Evolutionary conservation across 2,329 filamentous ascomycete species (phyloP).

Genomic region (Byssoonygena ceratinophila): DNA sequence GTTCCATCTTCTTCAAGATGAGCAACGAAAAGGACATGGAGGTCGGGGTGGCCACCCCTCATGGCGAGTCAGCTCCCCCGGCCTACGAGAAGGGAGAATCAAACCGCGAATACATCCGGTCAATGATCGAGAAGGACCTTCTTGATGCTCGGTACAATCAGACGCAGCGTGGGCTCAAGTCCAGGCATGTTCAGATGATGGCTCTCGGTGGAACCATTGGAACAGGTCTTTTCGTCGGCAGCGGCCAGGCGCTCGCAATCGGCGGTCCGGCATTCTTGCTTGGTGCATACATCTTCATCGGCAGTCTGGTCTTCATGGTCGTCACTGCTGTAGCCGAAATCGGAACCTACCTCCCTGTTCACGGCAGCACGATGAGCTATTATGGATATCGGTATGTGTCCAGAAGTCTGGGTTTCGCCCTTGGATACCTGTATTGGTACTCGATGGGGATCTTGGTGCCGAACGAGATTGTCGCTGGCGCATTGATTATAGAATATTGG

Average conservation of each 20-base stretch:
- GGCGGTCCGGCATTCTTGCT: constrained; percentile 45
- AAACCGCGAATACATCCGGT: constrained; percentile 22
- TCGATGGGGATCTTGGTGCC: constrained; percentile 39
- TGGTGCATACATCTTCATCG: constrained; percentile 43
- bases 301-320: constrained; percentile 37
- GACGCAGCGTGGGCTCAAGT: constrained; percentile 35
- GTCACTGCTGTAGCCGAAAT: constrained; percentile 39
- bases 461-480: constrained; percentile 55
- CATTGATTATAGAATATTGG: constrained; percentile 58
- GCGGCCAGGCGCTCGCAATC: constrained; percentile 44
- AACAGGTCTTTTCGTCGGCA: constrained; percentile 47
- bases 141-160: constrained; percentile 33
- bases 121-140: constrained; percentile 32
- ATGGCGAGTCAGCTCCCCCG: not conserved
- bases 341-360: constrained; percentile 36
- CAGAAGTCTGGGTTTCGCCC: constrained; percentile 34
- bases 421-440: constrained; percentile 42
- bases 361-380: constrained; percentile 37
- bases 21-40: constrained; percentile 8
- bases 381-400: constrained; percentile 37
- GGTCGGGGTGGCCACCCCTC: constrained; percentile 1
- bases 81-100: constrained; percentile 10
- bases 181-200: constrained; percentile 37
- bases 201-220: constrained; percentile 28
- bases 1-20: constrained; percentile 1